These are phyloP conservation scores for Scenedesmus sp. DNA, from an alignment of 163 green algal genomes.

Conservation along the genomic window DNA sequence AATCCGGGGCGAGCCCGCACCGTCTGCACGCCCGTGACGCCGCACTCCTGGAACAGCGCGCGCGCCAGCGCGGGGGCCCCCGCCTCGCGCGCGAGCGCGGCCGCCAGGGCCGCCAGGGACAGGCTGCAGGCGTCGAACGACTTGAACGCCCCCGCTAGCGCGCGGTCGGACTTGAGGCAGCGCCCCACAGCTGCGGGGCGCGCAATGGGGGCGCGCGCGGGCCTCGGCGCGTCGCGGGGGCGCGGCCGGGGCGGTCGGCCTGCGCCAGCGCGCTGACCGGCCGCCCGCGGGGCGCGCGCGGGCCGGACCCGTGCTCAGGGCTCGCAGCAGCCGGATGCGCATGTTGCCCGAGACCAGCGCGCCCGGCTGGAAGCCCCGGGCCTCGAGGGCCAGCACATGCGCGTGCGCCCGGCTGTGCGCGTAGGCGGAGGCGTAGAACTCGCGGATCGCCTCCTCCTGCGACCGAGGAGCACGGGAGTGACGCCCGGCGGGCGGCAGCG, in stretches of 20 bases:
- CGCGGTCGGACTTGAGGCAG: background rate
- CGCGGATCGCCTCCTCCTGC: constrained; percentile 20
- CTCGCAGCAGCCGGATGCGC: constrained; percentile 5
- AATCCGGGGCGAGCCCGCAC: too few species aligned
- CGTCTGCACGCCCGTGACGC: background rate
- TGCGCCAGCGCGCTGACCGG: background rate
- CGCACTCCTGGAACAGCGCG: constrained; percentile 1
- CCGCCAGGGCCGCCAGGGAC: constrained; percentile 19
- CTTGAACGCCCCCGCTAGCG: background rate
- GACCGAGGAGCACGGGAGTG: too few species aligned
- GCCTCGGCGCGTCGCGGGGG: constrained; percentile 1
- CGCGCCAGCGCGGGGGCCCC: background rate
- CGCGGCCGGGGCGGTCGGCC: background rate
- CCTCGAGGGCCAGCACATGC: constrained; percentile 4
- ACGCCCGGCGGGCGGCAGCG: too few species aligned
- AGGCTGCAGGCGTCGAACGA: constrained; percentile 28
- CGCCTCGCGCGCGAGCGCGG: background rate
- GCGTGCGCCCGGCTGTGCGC: constrained; percentile 13
- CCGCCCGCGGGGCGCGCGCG: background rate
- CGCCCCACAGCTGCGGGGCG: background rate
- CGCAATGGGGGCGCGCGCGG: background rate
- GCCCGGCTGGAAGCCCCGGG: constrained; percentile 24
- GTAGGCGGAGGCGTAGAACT: constrained; percentile 11
- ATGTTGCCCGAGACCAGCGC: constrained; percentile 25
- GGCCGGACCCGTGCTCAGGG: too few species aligned